Evolutionary conservation across 1,139 yeast species (phyloP).

Genomic region (Diutina ranongensis): DNA sequence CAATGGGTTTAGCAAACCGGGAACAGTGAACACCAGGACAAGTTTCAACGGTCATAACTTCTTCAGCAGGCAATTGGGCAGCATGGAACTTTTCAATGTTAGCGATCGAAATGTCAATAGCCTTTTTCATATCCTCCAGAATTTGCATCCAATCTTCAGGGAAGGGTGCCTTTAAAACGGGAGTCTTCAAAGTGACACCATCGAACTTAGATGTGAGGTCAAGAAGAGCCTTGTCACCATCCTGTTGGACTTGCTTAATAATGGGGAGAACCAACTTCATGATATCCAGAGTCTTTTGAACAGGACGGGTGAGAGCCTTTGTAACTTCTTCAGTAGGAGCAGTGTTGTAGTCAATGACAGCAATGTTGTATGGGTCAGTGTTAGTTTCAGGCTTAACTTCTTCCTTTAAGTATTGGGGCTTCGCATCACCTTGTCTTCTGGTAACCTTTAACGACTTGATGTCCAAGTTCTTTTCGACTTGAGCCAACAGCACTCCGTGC

Average conservation of each 20-base stretch:
- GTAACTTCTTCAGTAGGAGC: conserved; percentile 34
- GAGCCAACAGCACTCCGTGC: conserved; percentile 67
- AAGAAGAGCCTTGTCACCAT: conserved; percentile 78
- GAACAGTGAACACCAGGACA: conserved; percentile 90
- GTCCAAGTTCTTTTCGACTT: conserved; percentile 76
- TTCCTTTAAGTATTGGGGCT: conserved; percentile 45
- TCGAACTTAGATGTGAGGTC: conserved; percentile 88
- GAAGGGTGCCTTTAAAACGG: conserved; percentile 82
- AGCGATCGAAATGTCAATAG: conserved; percentile 80
- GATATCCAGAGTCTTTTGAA: conserved; percentile 81
- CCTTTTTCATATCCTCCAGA: conserved; percentile 64
- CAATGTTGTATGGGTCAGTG: conserved; percentile 39
- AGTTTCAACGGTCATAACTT: conserved; percentile 78
- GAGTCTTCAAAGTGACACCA: conserved; percentile 58
- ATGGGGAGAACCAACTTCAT: conserved; percentile 90
- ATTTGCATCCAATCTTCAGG: conserved; percentile 65
- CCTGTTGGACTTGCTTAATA: conserved; percentile 57
- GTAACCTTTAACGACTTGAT: conserved; percentile 77
- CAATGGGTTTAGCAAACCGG: conserved; percentile 90
- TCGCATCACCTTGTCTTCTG: conserved; percentile 94
- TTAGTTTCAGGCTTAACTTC: conserved; percentile 12
- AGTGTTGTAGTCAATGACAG: conserved; percentile 39
- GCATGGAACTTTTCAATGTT: conserved; percentile 88
- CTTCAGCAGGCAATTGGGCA: conserved; percentile 69
- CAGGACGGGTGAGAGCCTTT: conserved; percentile 72